These are phyloP conservation scores for Thuja plicata DNA, from an alignment of 83 land plant genomes.

Conservation along the genomic window DNA sequence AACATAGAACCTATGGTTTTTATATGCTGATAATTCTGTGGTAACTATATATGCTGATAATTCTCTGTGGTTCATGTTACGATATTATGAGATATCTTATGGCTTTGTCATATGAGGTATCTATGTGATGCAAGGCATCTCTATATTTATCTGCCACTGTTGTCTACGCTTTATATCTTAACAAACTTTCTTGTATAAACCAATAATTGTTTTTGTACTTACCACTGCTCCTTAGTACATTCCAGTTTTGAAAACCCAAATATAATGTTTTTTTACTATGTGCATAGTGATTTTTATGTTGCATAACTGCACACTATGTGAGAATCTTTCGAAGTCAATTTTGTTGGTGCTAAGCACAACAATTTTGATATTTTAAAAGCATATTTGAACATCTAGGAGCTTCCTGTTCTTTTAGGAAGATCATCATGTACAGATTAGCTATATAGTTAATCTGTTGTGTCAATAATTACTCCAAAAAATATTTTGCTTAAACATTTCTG, in stretches of 20 bases:
- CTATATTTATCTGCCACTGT: not conserved
- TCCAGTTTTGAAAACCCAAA: not conserved
- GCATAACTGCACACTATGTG: not conserved
- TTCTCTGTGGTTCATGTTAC: not conserved
- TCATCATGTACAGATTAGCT: not conserved
- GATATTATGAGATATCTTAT: not conserved
- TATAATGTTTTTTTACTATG: not conserved
- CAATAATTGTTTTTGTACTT: not conserved
- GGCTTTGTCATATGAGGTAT: not conserved
- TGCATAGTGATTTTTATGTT: not conserved
- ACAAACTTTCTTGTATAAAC: not conserved
- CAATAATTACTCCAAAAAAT: not conserved
- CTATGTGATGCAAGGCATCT: not conserved
- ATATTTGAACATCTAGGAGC: not conserved
- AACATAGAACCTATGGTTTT: not conserved
- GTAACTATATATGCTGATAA: not conserved
- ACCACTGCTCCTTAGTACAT: not conserved
- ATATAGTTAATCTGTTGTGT: not conserved
- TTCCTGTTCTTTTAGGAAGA: not conserved
- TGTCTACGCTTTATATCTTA: not conserved
- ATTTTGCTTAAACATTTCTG: not conserved
- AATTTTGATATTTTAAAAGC: not conserved
- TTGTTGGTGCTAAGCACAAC: not conserved
- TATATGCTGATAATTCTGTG: not conserved
- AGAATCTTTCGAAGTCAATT: not conserved